Base-by-base conservation (phyloP, 1,284 basidiomycete genomes). In the Termitomyces sp. region DNA sequence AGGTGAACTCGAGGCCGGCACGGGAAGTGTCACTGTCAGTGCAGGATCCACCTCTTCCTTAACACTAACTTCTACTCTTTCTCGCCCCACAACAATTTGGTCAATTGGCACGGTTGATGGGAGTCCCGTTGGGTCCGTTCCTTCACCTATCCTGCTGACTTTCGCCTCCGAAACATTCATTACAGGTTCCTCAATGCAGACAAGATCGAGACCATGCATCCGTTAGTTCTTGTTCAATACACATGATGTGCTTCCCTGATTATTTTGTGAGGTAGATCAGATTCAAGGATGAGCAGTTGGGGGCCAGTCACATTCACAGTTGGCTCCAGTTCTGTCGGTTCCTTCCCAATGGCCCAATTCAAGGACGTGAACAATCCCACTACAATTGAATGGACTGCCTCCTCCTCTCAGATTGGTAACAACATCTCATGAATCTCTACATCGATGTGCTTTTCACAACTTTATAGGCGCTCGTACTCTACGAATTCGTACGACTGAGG, bases 161-260 rank as follows among this genome's bases (percentile, higher is more conserved):
- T 10, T 26, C 21, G 33, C 19, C n/a, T n/a, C 34, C 53, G 41
- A 55, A 38, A 26, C 34, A 4, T 44, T n/a, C 2, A 30, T 17
- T 46, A 15, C 41, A 72, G 65, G n/a, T 74, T 78, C 65, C 66
- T 77, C 38, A 78, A 78, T 58, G 74, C 76, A 7, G 73, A 78
- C 61, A 77, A 74, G 58, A 78, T 79, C 36, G 65, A 79, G 61
- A 73, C 65, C n/a, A 76, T 79, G 73, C 77, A 78, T 55, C 75
- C 74, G 70, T 77, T 59, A 53, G 70, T 67, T 30, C 13, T 28
- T 21, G 28, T 17, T 8, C 13, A 31, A 28, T n/a, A 36, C 39
- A 36, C 15, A 15, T 38, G 12, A 2, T 33, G 17, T 39, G n/a
- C 9, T 47, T 43, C 15, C 2, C 26, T 52, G n/a, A 55, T 28